Conservation (phyloP, 1,284 basidiomycete genomes). For the Mixia osmundae region DNA sequence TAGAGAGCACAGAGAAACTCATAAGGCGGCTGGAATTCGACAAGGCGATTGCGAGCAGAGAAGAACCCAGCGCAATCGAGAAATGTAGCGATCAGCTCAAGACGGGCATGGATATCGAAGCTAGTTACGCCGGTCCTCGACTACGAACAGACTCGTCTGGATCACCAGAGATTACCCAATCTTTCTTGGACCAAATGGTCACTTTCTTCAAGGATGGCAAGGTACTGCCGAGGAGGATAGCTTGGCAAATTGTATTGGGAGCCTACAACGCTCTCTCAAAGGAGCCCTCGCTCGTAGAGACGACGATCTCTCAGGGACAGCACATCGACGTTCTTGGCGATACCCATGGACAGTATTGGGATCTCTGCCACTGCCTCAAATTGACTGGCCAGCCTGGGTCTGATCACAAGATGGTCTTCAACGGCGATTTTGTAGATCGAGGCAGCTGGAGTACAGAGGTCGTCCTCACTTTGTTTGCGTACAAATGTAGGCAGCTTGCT, state of each 20-base stretch:
- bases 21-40: slow-evolving; percentile 31
- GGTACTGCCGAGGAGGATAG: slow-evolving; percentile 38
- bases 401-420: slow-evolving; percentile 68
- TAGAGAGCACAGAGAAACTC: slow-evolving; percentile 74
- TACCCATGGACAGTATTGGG: slow-evolving; percentile 11
- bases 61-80: slow-evolving; percentile 48
- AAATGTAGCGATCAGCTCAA: slow-evolving; percentile 53
- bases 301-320: slow-evolving; percentile 49
- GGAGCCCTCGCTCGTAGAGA: slow-evolving; percentile 61
- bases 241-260: slow-evolving; percentile 87
- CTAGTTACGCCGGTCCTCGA: slow-evolving; percentile 40
- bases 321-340: slow-evolving; percentile 81
- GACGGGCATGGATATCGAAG: slow-evolving; percentile 44
- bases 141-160: no score
- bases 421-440: slow-evolving; percentile 89
- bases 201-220: slow-evolving; percentile 81
- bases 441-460: slow-evolving; percentile 97
- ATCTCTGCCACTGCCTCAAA: slow-evolving; percentile 55
- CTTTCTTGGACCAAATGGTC: slow-evolving; percentile 71
- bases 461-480: slow-evolving; percentile 76
- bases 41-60: slow-evolving; percentile 47
- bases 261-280: slow-evolving; percentile 49
- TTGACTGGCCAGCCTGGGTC: slow-evolving; percentile 63
- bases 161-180: slow-evolving; percentile 42
- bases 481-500: slow-evolving; percentile 41